phyloP scores from a whole-genome alignment of 2,329 filamentous ascomycete genomes.

The Alternaria arborescens region DNA sequence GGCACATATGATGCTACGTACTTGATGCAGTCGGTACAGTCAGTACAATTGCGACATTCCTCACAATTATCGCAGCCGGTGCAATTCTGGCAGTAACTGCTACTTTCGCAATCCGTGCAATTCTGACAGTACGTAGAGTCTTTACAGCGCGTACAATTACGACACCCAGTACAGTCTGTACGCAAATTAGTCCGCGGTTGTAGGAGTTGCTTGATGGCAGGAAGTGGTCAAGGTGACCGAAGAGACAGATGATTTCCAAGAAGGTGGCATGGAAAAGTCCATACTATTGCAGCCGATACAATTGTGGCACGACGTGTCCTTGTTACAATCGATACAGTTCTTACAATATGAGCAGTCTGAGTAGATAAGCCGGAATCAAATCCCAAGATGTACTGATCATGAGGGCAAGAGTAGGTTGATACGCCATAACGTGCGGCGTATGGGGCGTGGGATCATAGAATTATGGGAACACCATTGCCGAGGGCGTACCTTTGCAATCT shows the following conservation, averaged over 20 bases:
- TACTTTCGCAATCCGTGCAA: constrained; percentile 1
- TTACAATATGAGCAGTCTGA: not conserved
- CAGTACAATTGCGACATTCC: constrained; percentile 3
- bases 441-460: not conserved
- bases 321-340: not conserved
- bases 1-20: not conserved
- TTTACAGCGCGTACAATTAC: constrained; percentile 5
- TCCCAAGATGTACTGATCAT: no score
- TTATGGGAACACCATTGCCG: not conserved
- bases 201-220: not conserved
- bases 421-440: not conserved
- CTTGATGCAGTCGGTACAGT: constrained; percentile 8
- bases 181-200: not conserved
- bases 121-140: constrained; percentile 4
- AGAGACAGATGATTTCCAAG: not conserved
- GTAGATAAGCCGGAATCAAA: not conserved
- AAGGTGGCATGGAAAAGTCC: not conserved
- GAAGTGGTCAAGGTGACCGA: not conserved
- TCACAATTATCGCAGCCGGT: constrained; percentile 6
- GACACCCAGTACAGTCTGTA: constrained; percentile 11
- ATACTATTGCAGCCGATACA: not conserved
- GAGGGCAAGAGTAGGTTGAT: not conserved
- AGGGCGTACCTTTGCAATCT: constrained; percentile 11
- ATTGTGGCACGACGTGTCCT: not conserved
- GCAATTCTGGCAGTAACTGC: constrained; percentile 8